Conservation (phyloP, 495 filamentous ascomycete species). For the Halenospora varia region DNA sequence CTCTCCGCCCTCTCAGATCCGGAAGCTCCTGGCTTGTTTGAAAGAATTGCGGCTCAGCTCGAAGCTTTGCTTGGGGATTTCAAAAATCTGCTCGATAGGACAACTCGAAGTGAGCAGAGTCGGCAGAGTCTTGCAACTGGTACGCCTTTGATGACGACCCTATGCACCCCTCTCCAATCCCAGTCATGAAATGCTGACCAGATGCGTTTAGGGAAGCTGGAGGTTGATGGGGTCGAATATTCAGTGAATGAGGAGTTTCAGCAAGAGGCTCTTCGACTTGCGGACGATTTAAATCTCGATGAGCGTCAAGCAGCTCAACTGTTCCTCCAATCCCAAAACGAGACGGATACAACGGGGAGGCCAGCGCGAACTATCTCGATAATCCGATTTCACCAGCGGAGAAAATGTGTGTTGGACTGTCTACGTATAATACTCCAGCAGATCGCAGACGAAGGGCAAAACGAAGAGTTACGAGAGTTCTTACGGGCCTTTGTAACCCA, state of each 20-base stretch:
- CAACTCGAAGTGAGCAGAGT: slow-evolving; percentile 64
- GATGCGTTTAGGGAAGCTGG: slow-evolving; percentile 58
- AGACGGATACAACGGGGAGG: slow-evolving; percentile 60
- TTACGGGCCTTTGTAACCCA: slow-evolving; percentile 32
- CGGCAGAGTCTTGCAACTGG: slow-evolving; percentile 34
- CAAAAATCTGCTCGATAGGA: slow-evolving; percentile 71
- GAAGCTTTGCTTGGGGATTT: slow-evolving; percentile 69
- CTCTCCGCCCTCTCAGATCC: slow-evolving; percentile 62
- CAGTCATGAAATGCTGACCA: slow-evolving; percentile 4
- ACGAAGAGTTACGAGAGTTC: slow-evolving; percentile 17
- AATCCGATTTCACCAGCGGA: slow-evolving; percentile 78
- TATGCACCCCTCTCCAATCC: background rate
- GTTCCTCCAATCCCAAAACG: slow-evolving; percentile 62
- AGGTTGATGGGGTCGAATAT: slow-evolving; percentile 66
- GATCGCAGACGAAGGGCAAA: slow-evolving; percentile 50
- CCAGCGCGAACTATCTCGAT: slow-evolving; percentile 67
- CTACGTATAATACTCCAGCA: slow-evolving; percentile 69
- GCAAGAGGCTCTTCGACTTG: slow-evolving; percentile 69
- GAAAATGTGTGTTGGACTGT: slow-evolving; percentile 75
- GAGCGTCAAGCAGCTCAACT: slow-evolving; percentile 77
- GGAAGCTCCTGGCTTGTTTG: slow-evolving; percentile 48
- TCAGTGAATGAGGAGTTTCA: slow-evolving; percentile 83
- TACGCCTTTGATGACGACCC: background rate
- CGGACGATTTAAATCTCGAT: slow-evolving; percentile 85
- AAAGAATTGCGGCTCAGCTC: slow-evolving; percentile 61